Base-by-base conservation (phyloP, 225 moss, liverwort and hornwort genomes). In the Polytrichum commune region DNA sequence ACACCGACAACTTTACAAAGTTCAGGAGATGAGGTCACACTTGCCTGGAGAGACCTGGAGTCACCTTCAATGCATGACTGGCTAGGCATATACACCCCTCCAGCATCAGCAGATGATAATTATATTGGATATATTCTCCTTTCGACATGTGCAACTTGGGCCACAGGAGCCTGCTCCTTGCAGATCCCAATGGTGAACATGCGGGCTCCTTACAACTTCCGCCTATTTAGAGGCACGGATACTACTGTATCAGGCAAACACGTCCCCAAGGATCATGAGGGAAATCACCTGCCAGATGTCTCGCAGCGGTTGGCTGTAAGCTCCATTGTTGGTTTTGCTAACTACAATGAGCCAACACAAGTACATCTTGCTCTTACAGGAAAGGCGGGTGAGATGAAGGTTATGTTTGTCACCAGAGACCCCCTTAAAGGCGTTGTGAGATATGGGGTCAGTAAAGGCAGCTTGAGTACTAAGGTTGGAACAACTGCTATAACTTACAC, bases 291-390 rank as follows among this genome's bases (percentile, higher is more conserved):
- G 62, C 89, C 89, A 18, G 72, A 8, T 53, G 57, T 83, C 2
- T 65, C 66, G 56, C 61, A 22, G 5, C 58, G 76, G 9, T 29
- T 89, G 68, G 78, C 83, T 5, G 29, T 25, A 5, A 89, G 85
- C 64, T 2, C 27, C 7, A 18, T 66, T 27, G 73, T 92, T 25
- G 69, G 71, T 5, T 92, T 92, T 38, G 46, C 53, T 1, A 91
- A 86, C 70, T 91, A 81, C 63, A 89, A 91, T 54, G 91, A 91
- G 53, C 91, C 91, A n/a, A 87, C 83, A 22, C 87, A 91, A 73
- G 77, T 89, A 63, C 89, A 91, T 67, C 74, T 91, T 30, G 81
- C 89, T 18, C 62, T 89, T 60, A 83, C 85, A 25, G 74, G 77
- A 6, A 67, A 74, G 28, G 73, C 79, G 4, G 64, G 19, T 60